Evolutionary conservation across 1,284 basidiomycete species (phyloP).

Genomic region (Melampsora larici-populina): DNA sequence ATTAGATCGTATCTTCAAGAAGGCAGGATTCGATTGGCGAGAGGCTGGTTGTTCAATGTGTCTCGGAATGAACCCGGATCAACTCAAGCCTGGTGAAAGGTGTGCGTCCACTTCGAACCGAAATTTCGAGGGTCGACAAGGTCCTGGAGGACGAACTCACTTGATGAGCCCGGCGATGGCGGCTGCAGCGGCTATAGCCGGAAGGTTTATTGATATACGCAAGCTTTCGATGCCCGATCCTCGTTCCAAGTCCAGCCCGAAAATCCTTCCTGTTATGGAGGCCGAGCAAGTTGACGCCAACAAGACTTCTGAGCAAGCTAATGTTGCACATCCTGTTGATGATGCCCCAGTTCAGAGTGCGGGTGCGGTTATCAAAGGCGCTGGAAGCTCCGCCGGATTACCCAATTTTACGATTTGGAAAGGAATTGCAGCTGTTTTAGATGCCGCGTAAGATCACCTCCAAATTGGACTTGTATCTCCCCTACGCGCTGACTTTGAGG

Average conservation of each 20-base stretch:
- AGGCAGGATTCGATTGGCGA: conserved; percentile 94
- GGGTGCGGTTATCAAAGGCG: conserved; percentile 59
- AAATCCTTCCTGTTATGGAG: conserved; percentile 60
- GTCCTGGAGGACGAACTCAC: conserved; percentile 86
- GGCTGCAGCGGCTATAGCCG: conserved; percentile 84
- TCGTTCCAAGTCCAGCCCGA: conserved; percentile 14
- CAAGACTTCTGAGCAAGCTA: conserved; percentile 45
- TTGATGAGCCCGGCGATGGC: conserved; percentile 94
- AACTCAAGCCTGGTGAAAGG: conserved; percentile 80
- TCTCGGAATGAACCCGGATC: conserved; percentile 95
- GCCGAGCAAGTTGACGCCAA: conserved; percentile 50
- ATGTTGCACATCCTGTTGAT: conserved; percentile 47
- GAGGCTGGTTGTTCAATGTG: conserved; percentile 99
- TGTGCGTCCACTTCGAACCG: conserved; percentile 95
- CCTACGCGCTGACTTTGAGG: background rate
- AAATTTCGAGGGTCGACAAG: conserved; percentile 92
- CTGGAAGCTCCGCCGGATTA: conserved; percentile 60
- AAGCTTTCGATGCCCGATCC: conserved; percentile 63
- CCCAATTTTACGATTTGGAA: conserved; percentile 65
- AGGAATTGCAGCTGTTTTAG: conserved; percentile 41
- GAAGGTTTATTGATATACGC: conserved; percentile 82
- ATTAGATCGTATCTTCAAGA: conserved; percentile 82
- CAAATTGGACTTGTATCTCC: conserved; percentile 73
- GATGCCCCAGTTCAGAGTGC: conserved; percentile 49
- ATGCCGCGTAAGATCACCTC: conserved; percentile 44